Conservation (phyloP, 1,284 basidiomycete species). For the Cryptococcus floricola region DNA sequence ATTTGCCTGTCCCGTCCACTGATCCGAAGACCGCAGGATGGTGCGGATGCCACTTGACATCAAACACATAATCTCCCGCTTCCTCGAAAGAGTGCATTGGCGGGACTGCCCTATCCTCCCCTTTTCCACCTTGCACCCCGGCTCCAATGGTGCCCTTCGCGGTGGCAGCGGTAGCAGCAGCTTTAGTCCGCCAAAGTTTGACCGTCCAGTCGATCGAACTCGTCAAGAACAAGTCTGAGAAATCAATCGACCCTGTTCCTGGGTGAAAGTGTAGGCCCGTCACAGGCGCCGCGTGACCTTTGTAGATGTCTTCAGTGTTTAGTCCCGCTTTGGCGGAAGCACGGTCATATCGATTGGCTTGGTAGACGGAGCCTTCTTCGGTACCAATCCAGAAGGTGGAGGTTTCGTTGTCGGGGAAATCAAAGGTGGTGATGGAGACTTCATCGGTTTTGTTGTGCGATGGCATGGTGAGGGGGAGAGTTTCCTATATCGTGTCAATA, state of each 20-base stretch:
- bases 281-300: conserved; percentile 86
- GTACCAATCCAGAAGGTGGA: conserved; percentile 95
- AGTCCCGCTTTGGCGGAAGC: conserved; percentile 94
- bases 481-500: conserved; percentile 61
- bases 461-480: conserved; percentile 75
- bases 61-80: conserved; percentile 97
- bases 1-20: conserved; percentile 89
- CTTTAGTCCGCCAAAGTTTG: conserved; percentile 79
- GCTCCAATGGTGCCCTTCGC: conserved; percentile 5
- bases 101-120: conserved; percentile 48
- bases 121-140: conserved; percentile 28
- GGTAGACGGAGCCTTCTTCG: conserved; percentile 94
- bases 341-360: conserved; percentile 91
- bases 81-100: conserved; percentile 92
- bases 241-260: conserved; percentile 80
- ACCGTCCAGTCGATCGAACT: conserved; percentile 93
- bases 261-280: conserved; percentile 95
- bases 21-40: conserved; percentile 92
- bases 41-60: conserved; percentile 92
- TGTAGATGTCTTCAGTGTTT: conserved; percentile 84
- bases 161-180: conserved; percentile 51
- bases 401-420: conserved; percentile 91
- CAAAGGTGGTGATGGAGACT: conserved; percentile 85
- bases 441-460: conserved; percentile 91
- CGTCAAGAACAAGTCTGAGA: conserved; percentile 90